Evolutionary conservation across 2,329 filamentous ascomycete genomes (phyloP), one percentile per base, ranked within the genome.

Genomic region (Coleophoma crateriformis): DNA sequence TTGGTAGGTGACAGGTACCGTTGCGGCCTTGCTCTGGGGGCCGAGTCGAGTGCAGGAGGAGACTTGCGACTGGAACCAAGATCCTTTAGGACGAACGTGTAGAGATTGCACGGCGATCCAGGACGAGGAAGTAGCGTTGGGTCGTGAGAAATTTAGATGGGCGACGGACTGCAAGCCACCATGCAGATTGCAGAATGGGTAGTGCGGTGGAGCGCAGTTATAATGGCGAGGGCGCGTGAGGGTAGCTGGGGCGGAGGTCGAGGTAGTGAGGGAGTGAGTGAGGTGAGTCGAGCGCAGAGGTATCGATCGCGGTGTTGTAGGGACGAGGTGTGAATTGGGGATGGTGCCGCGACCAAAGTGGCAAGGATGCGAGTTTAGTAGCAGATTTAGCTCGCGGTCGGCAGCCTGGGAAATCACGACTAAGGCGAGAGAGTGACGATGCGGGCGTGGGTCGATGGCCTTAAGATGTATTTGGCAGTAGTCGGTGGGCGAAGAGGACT

Each of bases 31-130:
- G 27, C 27, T 22, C 12, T 12, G n/a, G 41, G 14, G 22, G 22
- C 41, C 41, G 41, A 44, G 12, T 22, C 27, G 41, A n/a, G 20
- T 27, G 15, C n/a, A 20, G 20, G 41, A 27, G 3, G 27, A 27
- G 27, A 27, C 27, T 27, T 27, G 27, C 3, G 27, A 27, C 27
- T 27, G 27, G 27, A 27, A 41, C 39, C 22, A 20, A 22, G 15
- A 41, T 41, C 27, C 12, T 33, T 33, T 44, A 44, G 41, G 41
- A 44, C 41, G 41, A 44, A 44, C 41, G 41, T 44, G 41, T 44
- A 27, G 41, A 32, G 27, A 13, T 32, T 22, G 27, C 27, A 22
- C n/a, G 27, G 12, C 19, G 41, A 42, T 14, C 35, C n/a, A 13
- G 39, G 19, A 15, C 7, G 39, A 42, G n/a, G n/a, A 22, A 13